These are phyloP conservation scores for Lepiota brunneoincarnata DNA, from an alignment of 768 basidiomycete species.

Conservation along the genomic window DNA sequence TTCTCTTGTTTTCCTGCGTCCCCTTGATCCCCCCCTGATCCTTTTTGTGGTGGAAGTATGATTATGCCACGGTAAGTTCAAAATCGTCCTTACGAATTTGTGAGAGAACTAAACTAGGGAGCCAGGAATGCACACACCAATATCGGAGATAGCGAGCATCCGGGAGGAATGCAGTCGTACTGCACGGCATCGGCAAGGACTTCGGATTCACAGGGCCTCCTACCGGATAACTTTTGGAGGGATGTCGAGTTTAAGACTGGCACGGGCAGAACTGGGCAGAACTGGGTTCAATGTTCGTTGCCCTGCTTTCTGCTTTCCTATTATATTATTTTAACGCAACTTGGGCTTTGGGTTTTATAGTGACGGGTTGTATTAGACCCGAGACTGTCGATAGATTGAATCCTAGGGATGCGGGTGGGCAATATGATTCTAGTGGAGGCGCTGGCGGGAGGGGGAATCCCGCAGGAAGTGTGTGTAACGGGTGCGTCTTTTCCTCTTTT, in stretches of 20 bases:
- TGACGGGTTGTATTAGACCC: constrained; percentile 54
- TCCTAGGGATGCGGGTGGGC: constrained; percentile 46
- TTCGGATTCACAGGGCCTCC: constrained; percentile 40
- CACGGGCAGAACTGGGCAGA: constrained; percentile 34
- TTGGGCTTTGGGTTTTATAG: constrained; percentile 22
- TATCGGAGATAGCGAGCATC: constrained; percentile 52
- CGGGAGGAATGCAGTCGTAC: constrained; percentile 54
- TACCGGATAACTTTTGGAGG: constrained; percentile 48
- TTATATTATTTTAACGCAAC: not conserved
- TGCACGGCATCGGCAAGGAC: constrained; percentile 44
- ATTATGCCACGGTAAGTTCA: constrained; percentile 42
- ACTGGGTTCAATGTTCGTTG: constrained; percentile 42
- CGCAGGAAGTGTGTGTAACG: constrained; percentile 44
- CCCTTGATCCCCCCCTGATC: not conserved
- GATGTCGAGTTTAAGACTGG: constrained; percentile 48
- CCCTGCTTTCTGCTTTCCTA: not conserved
- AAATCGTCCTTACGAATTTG: not conserved
- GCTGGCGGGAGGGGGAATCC: constrained; percentile 48
- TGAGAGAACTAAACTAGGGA: not conserved
- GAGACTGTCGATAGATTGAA: constrained; percentile 40
- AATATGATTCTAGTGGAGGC: constrained; percentile 57
- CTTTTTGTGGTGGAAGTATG: constrained; percentile 28
- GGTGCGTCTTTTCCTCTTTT: constrained; percentile 26
- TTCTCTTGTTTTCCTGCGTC: not conserved
- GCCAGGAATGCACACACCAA: constrained; percentile 48